Evolutionary conservation across 2,329 filamentous ascomycete species (phyloP).

Genomic region (Dothideomycetes sp.): DNA sequence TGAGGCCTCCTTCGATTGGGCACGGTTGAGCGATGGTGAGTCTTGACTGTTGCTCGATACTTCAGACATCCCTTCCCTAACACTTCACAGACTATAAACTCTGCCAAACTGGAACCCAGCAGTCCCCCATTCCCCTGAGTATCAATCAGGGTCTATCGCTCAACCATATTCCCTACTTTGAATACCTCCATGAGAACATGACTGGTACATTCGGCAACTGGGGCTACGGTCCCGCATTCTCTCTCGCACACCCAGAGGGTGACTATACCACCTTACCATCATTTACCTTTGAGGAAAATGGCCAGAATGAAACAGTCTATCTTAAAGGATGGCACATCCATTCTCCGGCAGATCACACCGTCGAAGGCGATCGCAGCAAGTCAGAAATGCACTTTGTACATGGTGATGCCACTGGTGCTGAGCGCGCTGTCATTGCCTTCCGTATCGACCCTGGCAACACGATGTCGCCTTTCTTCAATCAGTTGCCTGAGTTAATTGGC

Average conservation of each 20-base stretch:
- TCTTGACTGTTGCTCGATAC: no score
- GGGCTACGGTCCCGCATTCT: slow-evolving; percentile 38
- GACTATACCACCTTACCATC: slow-evolving; percentile 28
- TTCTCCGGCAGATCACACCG: slow-evolving; percentile 38
- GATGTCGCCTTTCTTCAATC: slow-evolving; percentile 29
- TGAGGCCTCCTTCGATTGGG: slow-evolving; percentile 31
- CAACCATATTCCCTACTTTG: slow-evolving; percentile 20
- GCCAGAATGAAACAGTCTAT: slow-evolving; percentile 37
- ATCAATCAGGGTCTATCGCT: slow-evolving; percentile 18
- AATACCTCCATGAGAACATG: slow-evolving; percentile 12
- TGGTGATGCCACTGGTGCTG: slow-evolving; percentile 29
- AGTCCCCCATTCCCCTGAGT: slow-evolving; percentile 37
- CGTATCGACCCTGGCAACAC: slow-evolving; percentile 32
- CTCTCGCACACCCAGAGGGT: slow-evolving; percentile 24
- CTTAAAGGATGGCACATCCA: slow-evolving; percentile 42
- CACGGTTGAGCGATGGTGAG: slow-evolving; percentile 23
- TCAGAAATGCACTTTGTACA: slow-evolving; percentile 42
- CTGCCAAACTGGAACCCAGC: slow-evolving; percentile 40
- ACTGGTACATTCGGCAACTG: slow-evolving; percentile 30
- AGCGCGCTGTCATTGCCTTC: slow-evolving; percentile 36
- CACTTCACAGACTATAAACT: slow-evolving; percentile 25
- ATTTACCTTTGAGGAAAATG: slow-evolving; percentile 34
- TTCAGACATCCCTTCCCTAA: no score
- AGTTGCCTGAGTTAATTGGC: slow-evolving; percentile 29
- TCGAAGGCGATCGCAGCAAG: slow-evolving; percentile 31